Evolutionary conservation across 495 filamentous ascomycete species (phyloP), one percentile per base, ranked within the genome.

Genomic region (Venustampulla echinocandica): DNA sequence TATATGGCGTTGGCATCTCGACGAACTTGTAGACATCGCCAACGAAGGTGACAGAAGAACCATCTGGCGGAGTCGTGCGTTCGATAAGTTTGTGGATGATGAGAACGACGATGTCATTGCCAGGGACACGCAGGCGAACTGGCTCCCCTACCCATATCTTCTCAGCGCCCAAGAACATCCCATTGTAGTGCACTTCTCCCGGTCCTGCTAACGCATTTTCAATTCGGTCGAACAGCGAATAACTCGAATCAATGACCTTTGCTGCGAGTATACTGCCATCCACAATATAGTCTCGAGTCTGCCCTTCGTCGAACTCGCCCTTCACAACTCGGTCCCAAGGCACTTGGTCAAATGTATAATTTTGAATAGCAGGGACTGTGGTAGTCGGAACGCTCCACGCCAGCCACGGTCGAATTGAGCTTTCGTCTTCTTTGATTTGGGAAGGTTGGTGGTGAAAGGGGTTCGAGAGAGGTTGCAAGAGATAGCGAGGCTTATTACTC

Each of bases 191-290:
- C 5, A 42, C 30, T 14, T 49, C 46, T 11, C 43, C 49, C 6
- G 40, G 42, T 4, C 19, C 23, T 9, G 37, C 48, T 47, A 66
- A 59, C 10, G 67, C 61, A 10, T 60, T 54, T 23, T 62, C 62
- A 20, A 74, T 49, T 14, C 56, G 63, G 18, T 72, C 69, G 34
- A 80, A 67, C 4, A 72, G 68, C 11, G 73, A 74, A 51, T 73
- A 81, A 20, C 71, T 72, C 14, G 63, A 58, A 53, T 82, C 79
- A 36, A 80, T 66, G 38, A 61, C 60, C 47, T 76, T 77, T 4
- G 79, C 75, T 17, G 75, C 75, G 35, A 80, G 64, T 42, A 82
- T 80, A 45, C 71, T 76, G 13, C 68, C 78, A 57, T 82, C 78
- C 22, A 81, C 73, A 47, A 78, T 71, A 10, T 68, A 52, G 35